These are phyloP conservation scores for Lachancea meyersii DNA, from an alignment of 805 yeast genomes.

Conservation along the genomic window DNA sequence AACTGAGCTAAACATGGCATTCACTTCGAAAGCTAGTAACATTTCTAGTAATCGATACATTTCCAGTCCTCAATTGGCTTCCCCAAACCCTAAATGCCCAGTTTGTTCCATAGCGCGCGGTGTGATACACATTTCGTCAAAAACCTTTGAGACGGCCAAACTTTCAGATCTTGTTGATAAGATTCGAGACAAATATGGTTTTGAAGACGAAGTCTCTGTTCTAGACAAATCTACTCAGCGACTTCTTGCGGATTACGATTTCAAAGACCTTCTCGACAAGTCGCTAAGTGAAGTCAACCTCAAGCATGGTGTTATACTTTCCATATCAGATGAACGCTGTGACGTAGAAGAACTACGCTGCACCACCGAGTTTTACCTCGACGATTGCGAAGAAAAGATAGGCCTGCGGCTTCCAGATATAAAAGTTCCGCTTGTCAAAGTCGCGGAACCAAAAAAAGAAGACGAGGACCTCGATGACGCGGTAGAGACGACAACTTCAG, in stretches of 20 bases:
- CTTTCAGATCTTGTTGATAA: constrained; percentile 48
- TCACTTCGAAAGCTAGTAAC: constrained; percentile 46
- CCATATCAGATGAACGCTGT: constrained; percentile 69
- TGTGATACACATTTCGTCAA: constrained; percentile 33
- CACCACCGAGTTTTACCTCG: constrained; percentile 56
- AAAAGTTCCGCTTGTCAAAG: constrained; percentile 25
- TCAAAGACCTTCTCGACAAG: constrained; percentile 64
- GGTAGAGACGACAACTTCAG: constrained; percentile 18
- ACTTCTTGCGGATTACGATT: constrained; percentile 78
- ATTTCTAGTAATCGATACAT: constrained; percentile 46
- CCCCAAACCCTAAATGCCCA: constrained; percentile 67
- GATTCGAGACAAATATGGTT: constrained; percentile 46
- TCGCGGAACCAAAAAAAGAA: constrained; percentile 10
- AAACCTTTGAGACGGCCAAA: constrained; percentile 28
- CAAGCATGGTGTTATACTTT: constrained; percentile 52
- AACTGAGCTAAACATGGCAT: constrained; percentile 39
- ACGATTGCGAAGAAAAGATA: constrained; percentile 16
- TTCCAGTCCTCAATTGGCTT: constrained; percentile 52
- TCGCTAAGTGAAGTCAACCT: constrained; percentile 50
- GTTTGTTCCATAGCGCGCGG: constrained; percentile 57
- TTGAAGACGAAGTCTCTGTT: constrained; percentile 35
- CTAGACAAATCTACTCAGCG: constrained; percentile 37
- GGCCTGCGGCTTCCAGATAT: constrained; percentile 31
- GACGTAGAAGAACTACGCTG: constrained; percentile 35
- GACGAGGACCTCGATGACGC: constrained; percentile 17